Conservation (phyloP, 495 filamentous ascomycete species). For the Articulospora tetracladia region DNA sequence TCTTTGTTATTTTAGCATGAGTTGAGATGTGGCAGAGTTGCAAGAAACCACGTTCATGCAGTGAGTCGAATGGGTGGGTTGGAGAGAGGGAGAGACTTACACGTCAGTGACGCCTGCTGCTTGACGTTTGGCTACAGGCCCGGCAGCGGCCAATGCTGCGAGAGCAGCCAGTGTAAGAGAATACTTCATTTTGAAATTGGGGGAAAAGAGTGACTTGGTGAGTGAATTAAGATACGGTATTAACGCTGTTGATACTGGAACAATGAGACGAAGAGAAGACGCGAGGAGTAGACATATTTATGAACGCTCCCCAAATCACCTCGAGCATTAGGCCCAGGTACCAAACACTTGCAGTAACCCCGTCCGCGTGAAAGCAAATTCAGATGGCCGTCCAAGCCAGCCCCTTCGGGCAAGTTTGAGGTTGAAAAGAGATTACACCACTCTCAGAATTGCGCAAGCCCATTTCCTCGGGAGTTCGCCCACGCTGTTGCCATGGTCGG, state of each 20-base stretch:
- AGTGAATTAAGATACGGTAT: too few relatives aligned
- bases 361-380: background rate
- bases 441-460: background rate
- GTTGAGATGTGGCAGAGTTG: too few relatives aligned
- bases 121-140: background rate
- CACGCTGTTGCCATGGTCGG: background rate
- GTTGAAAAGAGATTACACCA: background rate
- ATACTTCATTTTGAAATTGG: conserved; percentile 1
- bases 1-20: background rate
- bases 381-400: background rate
- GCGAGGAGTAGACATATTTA: background rate
- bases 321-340: background rate
- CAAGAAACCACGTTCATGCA: too few relatives aligned
- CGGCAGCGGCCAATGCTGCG: background rate
- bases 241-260: too few relatives aligned
- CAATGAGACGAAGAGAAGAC: too few relatives aligned
- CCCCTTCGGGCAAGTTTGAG: background rate
- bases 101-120: background rate
- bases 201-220: background rate
- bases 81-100: background rate
- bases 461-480: background rate
- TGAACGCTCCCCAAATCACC: background rate
- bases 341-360: background rate
- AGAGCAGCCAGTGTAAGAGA: background rate
- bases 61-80: background rate